A percentile compares a stretch with the other conserved stretches of the same genome.
Conservation (phyloP, 768 basidiomycete genomes). For the Crucibulum laeve region DNA sequence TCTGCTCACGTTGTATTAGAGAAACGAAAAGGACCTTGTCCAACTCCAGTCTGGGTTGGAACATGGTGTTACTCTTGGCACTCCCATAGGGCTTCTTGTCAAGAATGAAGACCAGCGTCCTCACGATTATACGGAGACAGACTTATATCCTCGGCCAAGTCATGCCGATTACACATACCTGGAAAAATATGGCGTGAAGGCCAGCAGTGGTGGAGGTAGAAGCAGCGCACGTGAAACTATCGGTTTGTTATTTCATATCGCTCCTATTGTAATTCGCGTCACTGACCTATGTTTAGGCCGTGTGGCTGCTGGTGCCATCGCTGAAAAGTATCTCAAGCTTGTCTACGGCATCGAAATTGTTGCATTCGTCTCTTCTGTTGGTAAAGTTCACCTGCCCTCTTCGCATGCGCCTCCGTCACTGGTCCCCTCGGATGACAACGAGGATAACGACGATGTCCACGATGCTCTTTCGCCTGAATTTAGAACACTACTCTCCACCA, state of each 20-base stretch:
- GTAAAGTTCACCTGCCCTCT: conserved; percentile 81
- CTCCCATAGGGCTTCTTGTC: conserved; percentile 94
- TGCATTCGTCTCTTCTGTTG: conserved; percentile 95
- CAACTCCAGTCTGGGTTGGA: conserved; percentile 92
- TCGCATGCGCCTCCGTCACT: conserved; percentile 33
- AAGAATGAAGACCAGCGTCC: conserved; percentile 98
- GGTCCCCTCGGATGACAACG: conserved; percentile 29
- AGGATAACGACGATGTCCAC: conserved; percentile 57
- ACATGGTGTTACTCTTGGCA: conserved; percentile 92
- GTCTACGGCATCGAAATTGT: conserved; percentile 92
- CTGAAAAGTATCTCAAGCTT: conserved; percentile 87
- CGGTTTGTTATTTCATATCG: conserved; percentile 39
- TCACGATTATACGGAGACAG: conserved; percentile 98
- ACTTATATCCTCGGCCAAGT: conserved; percentile 93
- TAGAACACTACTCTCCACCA: conserved; percentile 65
- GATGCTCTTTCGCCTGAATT: conserved; percentile 86
- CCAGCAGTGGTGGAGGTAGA: conserved; percentile 93
- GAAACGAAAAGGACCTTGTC: conserved; percentile 94
- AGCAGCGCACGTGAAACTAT: conserved; percentile 97
- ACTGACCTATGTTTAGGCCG: conserved; percentile 49
- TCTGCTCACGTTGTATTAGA: conserved; percentile 34
- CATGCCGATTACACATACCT: conserved; percentile 99
- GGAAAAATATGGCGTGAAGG: conserved; percentile 96
- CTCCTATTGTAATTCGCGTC: conserved; percentile 1
- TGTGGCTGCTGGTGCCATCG: conserved; percentile 97